Percentiles rank a stretch among this genome's conserved stretches.
Conservation (phyloP, 306 rosid species). For the Begonia fuchsioides region DNA sequence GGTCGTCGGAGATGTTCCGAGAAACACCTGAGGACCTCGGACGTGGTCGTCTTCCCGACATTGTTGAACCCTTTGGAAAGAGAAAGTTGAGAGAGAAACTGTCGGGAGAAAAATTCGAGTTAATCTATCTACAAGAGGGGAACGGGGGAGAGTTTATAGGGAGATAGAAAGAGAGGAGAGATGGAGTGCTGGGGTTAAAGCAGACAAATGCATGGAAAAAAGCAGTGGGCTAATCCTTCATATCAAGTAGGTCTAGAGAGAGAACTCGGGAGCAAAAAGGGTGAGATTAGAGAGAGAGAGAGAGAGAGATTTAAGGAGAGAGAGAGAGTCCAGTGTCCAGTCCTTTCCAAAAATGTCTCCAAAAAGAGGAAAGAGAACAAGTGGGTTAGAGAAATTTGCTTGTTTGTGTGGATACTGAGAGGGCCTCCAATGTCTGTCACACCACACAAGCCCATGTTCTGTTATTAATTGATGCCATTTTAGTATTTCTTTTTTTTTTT, state of each 20-base stretch:
- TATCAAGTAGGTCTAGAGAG: conserved; percentile 32
- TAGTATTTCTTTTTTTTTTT: conserved; percentile 3
- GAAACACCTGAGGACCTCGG: conserved; percentile 54
- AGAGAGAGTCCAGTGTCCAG: conserved; percentile 28
- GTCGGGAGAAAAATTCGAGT: neutral
- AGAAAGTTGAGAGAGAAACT: neutral
- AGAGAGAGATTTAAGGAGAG: conserved; percentile 5
- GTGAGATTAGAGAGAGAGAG: neutral
- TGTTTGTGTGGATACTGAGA: conserved; percentile 25
- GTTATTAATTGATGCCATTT: conserved; percentile 35
- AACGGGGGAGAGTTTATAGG: neutral
- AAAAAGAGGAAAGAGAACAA: conserved; percentile 31
- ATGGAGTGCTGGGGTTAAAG: conserved; percentile 13
- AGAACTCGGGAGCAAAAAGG: neutral
- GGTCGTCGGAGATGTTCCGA: conserved; percentile 63
- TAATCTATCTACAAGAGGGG: neutral
- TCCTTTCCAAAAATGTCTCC: conserved; percentile 26
- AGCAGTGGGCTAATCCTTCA: conserved; percentile 22
- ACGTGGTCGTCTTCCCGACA: conserved; percentile 61
- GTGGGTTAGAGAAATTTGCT: conserved; percentile 42
- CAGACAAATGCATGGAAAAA: conserved; percentile 42
- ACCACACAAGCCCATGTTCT: conserved; percentile 71
- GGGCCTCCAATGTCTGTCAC: conserved; percentile 69
- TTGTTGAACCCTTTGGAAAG: neutral
- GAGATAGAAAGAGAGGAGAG: neutral